Evolutionary conservation across 2,329 filamentous ascomycete species (phyloP).

Genomic region (Paecilomyces sp.): DNA sequence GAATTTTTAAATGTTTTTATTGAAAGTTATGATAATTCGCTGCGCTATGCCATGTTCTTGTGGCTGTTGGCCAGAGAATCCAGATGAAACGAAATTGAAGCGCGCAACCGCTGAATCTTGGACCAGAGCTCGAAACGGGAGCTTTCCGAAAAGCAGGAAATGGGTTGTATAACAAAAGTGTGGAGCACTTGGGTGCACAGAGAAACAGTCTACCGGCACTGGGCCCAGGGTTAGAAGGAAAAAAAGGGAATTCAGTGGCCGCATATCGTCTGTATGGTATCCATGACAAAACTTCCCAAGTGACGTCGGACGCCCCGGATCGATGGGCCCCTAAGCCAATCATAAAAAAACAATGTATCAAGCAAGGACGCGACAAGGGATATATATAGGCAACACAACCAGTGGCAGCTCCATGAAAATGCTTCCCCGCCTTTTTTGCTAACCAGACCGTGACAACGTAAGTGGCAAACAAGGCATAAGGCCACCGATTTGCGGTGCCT

Average conservation of each 20-base stretch:
- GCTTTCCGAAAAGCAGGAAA: not conserved
- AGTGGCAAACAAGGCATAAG: not conserved
- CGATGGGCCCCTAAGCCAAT: not conserved
- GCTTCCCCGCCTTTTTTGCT: not conserved
- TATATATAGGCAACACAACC: not conserved
- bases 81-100: not conserved
- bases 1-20: not conserved
- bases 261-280: not conserved
- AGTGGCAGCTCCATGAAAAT: conserved; percentile 1
- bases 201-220: not conserved
- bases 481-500: not conserved
- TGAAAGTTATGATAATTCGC: not conserved
- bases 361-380: not conserved
- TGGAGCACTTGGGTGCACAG: not conserved
- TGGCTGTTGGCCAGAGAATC: not conserved
- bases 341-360: not conserved
- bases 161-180: not conserved
- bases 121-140: not conserved
- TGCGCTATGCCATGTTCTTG: not conserved
- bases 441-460: not conserved
- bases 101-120: not conserved
- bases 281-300: not conserved
- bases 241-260: not conserved
- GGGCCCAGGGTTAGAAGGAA: not conserved
- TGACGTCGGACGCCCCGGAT: not conserved